A percentile compares a stretch with the other conserved stretches of the same genome.
phyloP scores from a whole-genome alignment of 108 stramenopile genomes.

The Schizochytrium sp. region DNA sequence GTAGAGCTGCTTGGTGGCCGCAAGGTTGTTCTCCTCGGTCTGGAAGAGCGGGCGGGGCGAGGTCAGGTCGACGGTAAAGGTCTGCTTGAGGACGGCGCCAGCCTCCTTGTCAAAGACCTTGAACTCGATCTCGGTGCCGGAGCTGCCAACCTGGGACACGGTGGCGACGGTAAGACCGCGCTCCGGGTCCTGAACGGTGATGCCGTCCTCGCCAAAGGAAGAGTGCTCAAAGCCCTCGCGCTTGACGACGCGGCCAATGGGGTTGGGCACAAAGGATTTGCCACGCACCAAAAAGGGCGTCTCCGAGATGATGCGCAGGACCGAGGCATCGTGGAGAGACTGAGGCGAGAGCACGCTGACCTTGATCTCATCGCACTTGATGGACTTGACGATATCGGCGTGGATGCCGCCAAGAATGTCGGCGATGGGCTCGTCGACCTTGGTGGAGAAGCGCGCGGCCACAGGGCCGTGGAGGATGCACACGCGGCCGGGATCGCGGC shows the following conservation, averaged over 20 bases:
- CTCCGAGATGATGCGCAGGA: background rate
- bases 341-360: background rate
- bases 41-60: background rate
- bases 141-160: background rate
- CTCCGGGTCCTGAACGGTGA: background rate
- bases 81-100: slow-evolving; percentile 15
- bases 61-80: background rate
- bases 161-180: background rate
- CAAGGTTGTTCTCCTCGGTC: background rate
- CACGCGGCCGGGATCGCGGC: slow-evolving; percentile 13
- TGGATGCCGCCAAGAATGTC: slow-evolving; percentile 15
- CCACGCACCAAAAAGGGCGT: background rate
- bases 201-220: background rate
- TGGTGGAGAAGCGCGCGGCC: background rate
- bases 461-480: slow-evolving; percentile 26
- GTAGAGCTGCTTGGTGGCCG: background rate
- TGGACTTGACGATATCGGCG: background rate
- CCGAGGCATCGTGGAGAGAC: background rate
- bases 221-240: background rate
- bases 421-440: slow-evolving; percentile 4
- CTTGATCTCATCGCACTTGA: background rate
- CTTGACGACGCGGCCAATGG: background rate
- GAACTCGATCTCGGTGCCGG: background rate
- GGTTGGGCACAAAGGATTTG: background rate
- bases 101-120: slow-evolving; percentile 4